phyloP scores from a whole-genome alignment of 2,329 filamentous ascomycete species.

The Colletotrichum tropicale region DNA sequence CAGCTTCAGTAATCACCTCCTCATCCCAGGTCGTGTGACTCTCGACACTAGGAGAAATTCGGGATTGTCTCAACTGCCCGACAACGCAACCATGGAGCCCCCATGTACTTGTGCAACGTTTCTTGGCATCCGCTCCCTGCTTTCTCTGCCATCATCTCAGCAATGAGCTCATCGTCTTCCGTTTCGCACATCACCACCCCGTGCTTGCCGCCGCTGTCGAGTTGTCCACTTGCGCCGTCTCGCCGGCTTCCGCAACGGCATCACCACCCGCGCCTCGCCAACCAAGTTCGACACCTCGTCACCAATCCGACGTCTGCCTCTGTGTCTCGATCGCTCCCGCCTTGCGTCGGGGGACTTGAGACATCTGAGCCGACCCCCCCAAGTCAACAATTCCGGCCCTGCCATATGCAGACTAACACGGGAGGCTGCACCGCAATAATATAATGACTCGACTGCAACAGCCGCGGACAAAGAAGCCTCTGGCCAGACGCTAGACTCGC shows the following conservation, averaged over 20 bases:
- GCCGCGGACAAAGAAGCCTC: not conserved
- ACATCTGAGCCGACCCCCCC: not conserved
- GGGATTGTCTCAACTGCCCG: conserved; percentile 14
- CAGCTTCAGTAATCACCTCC: not conserved
- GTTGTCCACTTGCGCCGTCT: not conserved
- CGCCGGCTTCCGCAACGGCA: not conserved
- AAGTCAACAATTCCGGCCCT: not conserved
- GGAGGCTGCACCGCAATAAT: not conserved
- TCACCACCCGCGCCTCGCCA: not conserved
- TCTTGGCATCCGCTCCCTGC: conserved; percentile 6
- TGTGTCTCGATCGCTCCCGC: not conserved
- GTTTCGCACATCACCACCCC: not conserved
- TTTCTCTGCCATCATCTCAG: conserved; percentile 1
- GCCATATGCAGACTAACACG: not conserved
- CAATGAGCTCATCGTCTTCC: conserved; percentile 15
- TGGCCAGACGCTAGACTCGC: not conserved
- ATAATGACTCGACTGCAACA: not conserved
- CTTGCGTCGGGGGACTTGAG: not conserved
- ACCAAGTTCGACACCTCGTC: not conserved
- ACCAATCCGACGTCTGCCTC: not conserved
- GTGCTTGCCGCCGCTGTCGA: not conserved
- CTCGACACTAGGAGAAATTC: conserved; percentile 6
- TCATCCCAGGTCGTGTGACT: conserved; percentile 16
- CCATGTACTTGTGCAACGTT: conserved; percentile 18
- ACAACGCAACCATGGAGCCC: conserved; percentile 12